Evolutionary conservation across 108 stramenopile genomes (phyloP), one percentile per base, ranked within the genome.

Genomic region (Cyclotella baltica): DNA sequence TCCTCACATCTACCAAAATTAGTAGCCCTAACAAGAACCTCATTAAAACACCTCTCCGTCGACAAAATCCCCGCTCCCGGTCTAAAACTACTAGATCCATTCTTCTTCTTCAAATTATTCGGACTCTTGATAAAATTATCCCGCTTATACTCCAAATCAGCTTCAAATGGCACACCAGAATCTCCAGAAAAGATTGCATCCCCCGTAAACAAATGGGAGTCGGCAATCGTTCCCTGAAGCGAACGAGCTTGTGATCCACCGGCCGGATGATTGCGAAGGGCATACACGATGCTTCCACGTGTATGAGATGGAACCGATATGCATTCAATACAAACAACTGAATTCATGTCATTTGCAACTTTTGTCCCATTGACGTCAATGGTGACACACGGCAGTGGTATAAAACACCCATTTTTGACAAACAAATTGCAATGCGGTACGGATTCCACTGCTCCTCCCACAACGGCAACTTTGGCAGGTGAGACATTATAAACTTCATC

Each of bases 121-220:
- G 55, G 79, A 64, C 67, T 87, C 70, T 65, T 72, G 59, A 76
- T 43, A 38, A 65, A 72, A 30, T 81, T 76, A 35, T 82, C 81
- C 15, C 29, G 52, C 0, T 61, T 33, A 35, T 27, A 50, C 66
- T 90, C 89, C 27, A 87, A 58, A 69, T 93, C 94, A 0, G 90
- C 77, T 75, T 95, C 94, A 73, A 95, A 95, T 0, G 94, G 87
- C 6, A 92, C 92, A 27, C 94, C 94, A 0, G 79, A 81, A 29
- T 92, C 94, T 34, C 88, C 94, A 34, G 78, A 83, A 69, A 95
- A 95, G 63, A 95, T 90, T 22, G 92, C 87, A 70, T 95, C 94
- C 11, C 94, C 94, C 16, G 90, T 92, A 68, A 95, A 95, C 47
- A 93, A 33, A 81, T 85, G 90, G 15, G 80, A 72, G 55, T 43